Base-by-base conservation (phyloP, 495 filamentous ascomycete genomes). In the Aspergillus leporis region DNA sequence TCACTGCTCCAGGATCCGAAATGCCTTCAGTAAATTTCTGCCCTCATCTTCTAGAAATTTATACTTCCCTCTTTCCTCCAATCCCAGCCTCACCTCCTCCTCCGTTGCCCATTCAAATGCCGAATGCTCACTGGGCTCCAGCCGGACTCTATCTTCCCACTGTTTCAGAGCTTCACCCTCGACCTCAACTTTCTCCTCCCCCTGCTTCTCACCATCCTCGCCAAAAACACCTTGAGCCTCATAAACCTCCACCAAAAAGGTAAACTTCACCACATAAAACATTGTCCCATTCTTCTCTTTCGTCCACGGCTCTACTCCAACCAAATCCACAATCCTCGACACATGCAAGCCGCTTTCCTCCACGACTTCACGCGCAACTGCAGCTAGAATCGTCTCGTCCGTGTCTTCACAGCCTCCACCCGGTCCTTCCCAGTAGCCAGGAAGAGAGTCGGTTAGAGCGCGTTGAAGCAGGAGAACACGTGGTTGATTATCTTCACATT, bases 291-390 rank as follows among this genome's bases (percentile, higher is more conserved):
- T 41, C 13, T 55, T 65, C 1, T 59, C 46, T 12, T 60, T 62
- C 36, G 59, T 53, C 73, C 74, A 74, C 30, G 67, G 60, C 59
- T 74, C 69, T 4, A 71, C 61, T 30, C 59, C 56, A 7, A 83
- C 78, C 25, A 80, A 59, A 46, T 78, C 71, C 4, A 76, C 66
- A 38, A 87, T 65, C 14, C 61, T 63, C 23, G 69, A 73, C 0
- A 83, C 77, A 46, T 72, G 68, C 49, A 88, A 60, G 3, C 83
- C 85, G 0, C 80, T 83, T 64, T 88, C 85, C 66, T 89, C 86
- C 25, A 73, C 68, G 2, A 85, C 75, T 64, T 87, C 83, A 1
- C 85, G 70, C 14, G 72, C 83, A 0, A 81, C 75, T 0, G 78
- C 78, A 48, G 82, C 77, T 0, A 88, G 72, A 16, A 89, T 67